A percentile compares a stretch with the other conserved stretches of the same genome.
Conservation (phyloP, 2,329 filamentous ascomycete species). For the Emericellopsis cladophorae region DNA sequence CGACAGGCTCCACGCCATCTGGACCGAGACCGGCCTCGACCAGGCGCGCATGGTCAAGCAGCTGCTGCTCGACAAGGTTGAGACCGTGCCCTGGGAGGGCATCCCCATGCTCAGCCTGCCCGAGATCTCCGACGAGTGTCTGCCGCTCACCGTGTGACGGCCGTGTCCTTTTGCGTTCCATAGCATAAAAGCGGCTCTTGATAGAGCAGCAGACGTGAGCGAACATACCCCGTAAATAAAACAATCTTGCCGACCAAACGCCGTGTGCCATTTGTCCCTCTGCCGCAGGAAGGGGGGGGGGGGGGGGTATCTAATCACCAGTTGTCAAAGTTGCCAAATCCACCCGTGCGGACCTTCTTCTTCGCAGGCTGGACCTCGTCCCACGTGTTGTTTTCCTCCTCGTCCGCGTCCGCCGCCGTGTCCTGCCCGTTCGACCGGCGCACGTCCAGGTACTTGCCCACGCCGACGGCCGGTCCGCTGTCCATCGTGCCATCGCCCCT, state of each 20-base stretch:
- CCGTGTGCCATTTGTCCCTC: too few relatives aligned
- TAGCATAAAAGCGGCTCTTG: too few relatives aligned
- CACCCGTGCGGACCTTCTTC: constrained; percentile 69
- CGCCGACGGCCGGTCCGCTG: constrained; percentile 16
- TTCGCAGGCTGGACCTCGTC: constrained; percentile 49
- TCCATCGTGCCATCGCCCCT: constrained; percentile 51
- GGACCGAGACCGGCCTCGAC: constrained; percentile 29
- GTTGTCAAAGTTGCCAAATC: constrained; percentile 89
- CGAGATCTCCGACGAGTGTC: constrained; percentile 8
- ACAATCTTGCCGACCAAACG: too few relatives aligned
- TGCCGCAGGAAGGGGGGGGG: too few relatives aligned
- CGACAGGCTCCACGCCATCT: constrained; percentile 28
- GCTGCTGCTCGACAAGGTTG: constrained; percentile 24
- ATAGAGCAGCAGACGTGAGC: too few relatives aligned
- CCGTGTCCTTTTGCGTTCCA: background rate
- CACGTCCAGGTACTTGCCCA: constrained; percentile 75
- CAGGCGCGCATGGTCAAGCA: constrained; percentile 30
- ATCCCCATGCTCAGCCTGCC: constrained; percentile 14
- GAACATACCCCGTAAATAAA: too few relatives aligned
- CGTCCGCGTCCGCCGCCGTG: constrained; percentile 23
- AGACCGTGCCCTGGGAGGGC: constrained; percentile 12
- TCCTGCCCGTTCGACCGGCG: constrained; percentile 6
- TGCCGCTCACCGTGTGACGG: constrained; percentile 11
- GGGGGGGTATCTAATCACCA: constrained; percentile 47
- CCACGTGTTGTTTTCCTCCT: constrained; percentile 50